A percentile compares a stretch with the other conserved stretches of the same genome.
Conservation (phyloP, 2,329 filamentous ascomycete species). For the Blastomyces gilchristii region DNA sequence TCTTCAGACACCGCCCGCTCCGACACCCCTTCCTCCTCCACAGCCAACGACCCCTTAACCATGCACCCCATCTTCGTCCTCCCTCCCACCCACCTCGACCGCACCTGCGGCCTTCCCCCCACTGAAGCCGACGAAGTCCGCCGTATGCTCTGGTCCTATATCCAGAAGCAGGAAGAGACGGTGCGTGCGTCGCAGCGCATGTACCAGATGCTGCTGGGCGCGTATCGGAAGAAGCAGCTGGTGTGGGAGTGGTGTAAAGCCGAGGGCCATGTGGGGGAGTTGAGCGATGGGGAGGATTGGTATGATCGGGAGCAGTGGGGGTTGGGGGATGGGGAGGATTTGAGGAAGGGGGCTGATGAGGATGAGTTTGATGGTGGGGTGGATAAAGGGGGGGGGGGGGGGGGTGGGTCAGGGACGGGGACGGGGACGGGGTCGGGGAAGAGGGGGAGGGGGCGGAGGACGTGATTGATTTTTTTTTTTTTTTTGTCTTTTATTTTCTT, state of each 20-base stretch:
- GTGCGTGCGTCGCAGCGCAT: constrained; percentile 48
- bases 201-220: constrained; percentile 46
- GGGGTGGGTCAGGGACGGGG: constrained; percentile 42
- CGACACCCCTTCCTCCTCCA: constrained; percentile 24
- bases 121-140: constrained; percentile 54
- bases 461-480: constrained; percentile 14
- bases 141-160: constrained; percentile 49
- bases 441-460: constrained; percentile 31
- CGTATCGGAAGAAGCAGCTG: constrained; percentile 49
- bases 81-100: constrained; percentile 42
- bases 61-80: constrained; percentile 50
- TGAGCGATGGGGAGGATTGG: constrained; percentile 61
- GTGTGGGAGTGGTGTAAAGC: constrained; percentile 53
- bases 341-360: constrained; percentile 51
- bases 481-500: too few species aligned
- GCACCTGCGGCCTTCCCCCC: constrained; percentile 47
- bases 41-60: constrained; percentile 46
- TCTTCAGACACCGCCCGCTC: constrained; percentile 23
- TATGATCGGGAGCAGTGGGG: constrained; percentile 54
- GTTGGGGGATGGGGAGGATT: constrained; percentile 42
- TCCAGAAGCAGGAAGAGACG: constrained; percentile 57
- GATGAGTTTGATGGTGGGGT: constrained; percentile 48
- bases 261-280: constrained; percentile 53
- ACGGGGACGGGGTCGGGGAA: constrained; percentile 49
- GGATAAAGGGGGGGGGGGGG: constrained; percentile 44